phyloP scores from a whole-genome alignment of 768 basidiomycete species.

The Rhodotorula kratochvilovae region DNA sequence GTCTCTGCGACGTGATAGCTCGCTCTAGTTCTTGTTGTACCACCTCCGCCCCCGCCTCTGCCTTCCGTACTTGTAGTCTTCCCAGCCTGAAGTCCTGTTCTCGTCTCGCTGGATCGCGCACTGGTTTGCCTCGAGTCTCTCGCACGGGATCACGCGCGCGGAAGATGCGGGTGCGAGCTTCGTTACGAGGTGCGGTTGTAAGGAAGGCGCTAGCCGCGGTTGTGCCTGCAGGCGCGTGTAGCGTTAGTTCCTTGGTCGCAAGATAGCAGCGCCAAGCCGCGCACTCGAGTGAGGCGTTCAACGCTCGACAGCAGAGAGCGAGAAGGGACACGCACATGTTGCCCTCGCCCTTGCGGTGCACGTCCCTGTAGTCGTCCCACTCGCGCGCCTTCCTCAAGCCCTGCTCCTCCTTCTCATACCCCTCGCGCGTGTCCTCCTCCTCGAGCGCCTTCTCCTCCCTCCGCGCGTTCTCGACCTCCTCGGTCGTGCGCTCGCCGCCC shows the following conservation, averaged over 20 bases:
- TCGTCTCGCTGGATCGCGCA: too few relatives aligned
- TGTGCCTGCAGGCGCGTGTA: neutral
- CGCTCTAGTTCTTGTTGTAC: too few relatives aligned
- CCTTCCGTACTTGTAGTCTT: too few relatives aligned
- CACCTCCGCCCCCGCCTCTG: too few relatives aligned
- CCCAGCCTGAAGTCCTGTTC: too few relatives aligned
- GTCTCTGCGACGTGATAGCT: too few relatives aligned
- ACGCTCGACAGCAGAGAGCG: neutral
- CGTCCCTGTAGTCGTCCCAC: constrained; percentile 84
- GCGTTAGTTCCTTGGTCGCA: neutral
- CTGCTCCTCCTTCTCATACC: constrained; percentile 71
- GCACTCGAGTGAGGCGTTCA: neutral
- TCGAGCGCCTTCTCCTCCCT: constrained; percentile 55
- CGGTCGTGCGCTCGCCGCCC: constrained; percentile 63
- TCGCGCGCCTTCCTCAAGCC: constrained; percentile 63
- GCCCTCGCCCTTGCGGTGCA: constrained; percentile 81
- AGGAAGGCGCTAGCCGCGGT: neutral
- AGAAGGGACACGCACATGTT: constrained; percentile 54
- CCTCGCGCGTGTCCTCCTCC: constrained; percentile 59
- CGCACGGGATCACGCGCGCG: too few relatives aligned
- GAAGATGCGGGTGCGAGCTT: too few relatives aligned
- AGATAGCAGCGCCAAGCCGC: neutral
- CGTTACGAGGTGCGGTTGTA: too few relatives aligned
- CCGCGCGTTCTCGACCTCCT: constrained; percentile 32
- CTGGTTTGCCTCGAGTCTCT: too few relatives aligned